Evolutionary conservation across 176 grass and related monocot species (phyloP), one percentile per base, ranked within the genome.

Genomic region (Ensete ventricosum): DNA sequence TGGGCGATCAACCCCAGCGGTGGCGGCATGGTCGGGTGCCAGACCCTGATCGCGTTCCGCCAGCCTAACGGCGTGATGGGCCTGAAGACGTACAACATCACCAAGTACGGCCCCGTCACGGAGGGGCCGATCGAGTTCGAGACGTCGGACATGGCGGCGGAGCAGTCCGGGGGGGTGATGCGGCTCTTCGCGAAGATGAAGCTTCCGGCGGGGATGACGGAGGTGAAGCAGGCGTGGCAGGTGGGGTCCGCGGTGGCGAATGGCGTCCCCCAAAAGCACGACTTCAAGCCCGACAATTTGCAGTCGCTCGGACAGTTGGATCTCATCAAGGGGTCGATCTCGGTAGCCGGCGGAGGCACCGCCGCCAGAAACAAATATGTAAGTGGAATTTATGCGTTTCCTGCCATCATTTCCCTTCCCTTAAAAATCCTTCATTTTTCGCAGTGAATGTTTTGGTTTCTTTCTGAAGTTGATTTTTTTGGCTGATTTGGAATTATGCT

Each of bases 1-100:
- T 95, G 91, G 91, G 91, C 55, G 16, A 73, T 95, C 9, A 95
- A 95, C 85, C 88, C 91, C 1, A 1, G 62, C 17, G 79, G 72
- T 1, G 64, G 27, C 0, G 71, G 78, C 65, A 95, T 95, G 91
- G 3, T 59, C 2, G 91, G 91, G 0, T 63, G 76, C 9, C 91
- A 95, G 77, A 62, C 88, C 11, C 88, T 95, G 20, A 52, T 90
- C 17, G 91, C 91, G 22, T 78, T 70, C 51, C 81, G 73, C 34
- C 53, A 58, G 53, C 21, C 73, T 49, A 14, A 20, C 60, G 84
- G 74, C 26, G 24, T 13, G 22, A 85, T 87, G 85, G 12, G 73
- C 1, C 78, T 95, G 8, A 81, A 79, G 11, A 88, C 83, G 9
- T 95, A 80, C 78, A 88, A 88, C 83, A 49, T 95, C n/a, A 76